Conservation (phyloP, 192 early-diverging fungal species). For the Umbelopsis sp. region DNA sequence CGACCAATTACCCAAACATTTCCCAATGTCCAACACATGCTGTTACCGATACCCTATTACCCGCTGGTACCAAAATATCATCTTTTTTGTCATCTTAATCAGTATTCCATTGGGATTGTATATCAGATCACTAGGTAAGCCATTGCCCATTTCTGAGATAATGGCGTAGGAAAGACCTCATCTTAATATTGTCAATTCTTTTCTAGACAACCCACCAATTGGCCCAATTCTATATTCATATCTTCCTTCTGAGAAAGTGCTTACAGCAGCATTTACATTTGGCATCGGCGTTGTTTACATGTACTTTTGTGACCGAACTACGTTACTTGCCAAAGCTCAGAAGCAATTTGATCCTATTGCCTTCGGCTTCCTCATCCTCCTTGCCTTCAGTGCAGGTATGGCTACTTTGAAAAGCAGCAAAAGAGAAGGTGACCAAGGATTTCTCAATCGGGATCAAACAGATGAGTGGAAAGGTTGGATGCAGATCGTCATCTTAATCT, state of each 20-base stretch:
- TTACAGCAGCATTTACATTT: constrained; percentile 57
- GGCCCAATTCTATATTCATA: neutral
- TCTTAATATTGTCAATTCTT: neutral
- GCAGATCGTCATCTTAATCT: constrained; percentile 72
- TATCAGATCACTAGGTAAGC: constrained; percentile 21
- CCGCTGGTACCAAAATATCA: constrained; percentile 43
- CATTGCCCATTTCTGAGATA: neutral
- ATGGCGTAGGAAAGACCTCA: neutral
- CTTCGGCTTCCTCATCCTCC: constrained; percentile 50
- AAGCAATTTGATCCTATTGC: constrained; percentile 54
- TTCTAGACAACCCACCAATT: neutral
- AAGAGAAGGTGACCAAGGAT: constrained; percentile 51
- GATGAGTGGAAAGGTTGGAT: constrained; percentile 92
- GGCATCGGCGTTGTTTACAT: constrained; percentile 58
- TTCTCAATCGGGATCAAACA: constrained; percentile 77
- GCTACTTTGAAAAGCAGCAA: constrained; percentile 46
- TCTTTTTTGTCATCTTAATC: constrained; percentile 45
- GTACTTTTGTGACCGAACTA: constrained; percentile 71
- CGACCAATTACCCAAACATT: constrained; percentile 38
- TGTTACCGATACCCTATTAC: constrained; percentile 59
- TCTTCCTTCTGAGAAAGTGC: constrained; percentile 44
- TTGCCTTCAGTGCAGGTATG: constrained; percentile 48
- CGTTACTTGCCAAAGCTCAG: constrained; percentile 66
- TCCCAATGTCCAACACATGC: constrained; percentile 60
- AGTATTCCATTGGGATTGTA: constrained; percentile 40